Evolutionary conservation across 768 basidiomycete species (phyloP), one percentile per base, ranked within the genome.

Genomic region (Tylopilus plumbeoviolaceoides): DNA sequence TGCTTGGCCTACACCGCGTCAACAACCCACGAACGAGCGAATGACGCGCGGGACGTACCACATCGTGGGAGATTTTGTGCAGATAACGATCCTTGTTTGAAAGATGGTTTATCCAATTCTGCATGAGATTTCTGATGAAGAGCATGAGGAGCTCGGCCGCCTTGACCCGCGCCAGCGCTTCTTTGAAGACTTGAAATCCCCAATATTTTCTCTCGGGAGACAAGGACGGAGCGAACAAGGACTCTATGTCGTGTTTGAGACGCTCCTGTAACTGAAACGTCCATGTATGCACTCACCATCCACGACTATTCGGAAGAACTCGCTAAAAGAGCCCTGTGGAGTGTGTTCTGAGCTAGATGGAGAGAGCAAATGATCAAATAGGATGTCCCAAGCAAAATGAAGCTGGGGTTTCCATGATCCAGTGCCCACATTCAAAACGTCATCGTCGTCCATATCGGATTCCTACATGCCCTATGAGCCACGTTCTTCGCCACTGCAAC

Each of bases 41-140:
- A 43, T 23, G 45, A 51, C 40, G 10, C 30, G 41, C 35, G 2
- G 15, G 40, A 55, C 85, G 41, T 60, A 89, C 95, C 65, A 91
- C 85, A 68, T 90, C 84, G 53, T 79, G 80, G 2, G 95, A 91
- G 17, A 87, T 85, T 70, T 91, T 94, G 73, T 95, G 90, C 43
- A 98, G 72, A 65, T 93, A 88, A 47, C 93, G 81, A 69, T 98
- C 95, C 42, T 78, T 78, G 49, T 90, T 85, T 0, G 91, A 89
- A 20, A 99, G 77, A 68, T 98, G 94, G 65, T 95, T 95, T 54
- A 95, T 95, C 91, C 95, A 95, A 35, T 87, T 87, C 35, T 93
- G 85, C 89, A 98, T 94, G 63, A 97, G 90, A 67, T 97, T 94
- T 62, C 87, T 87, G 18, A 91, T 95, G 68, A 99, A 94, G 31